Percentiles rank a stretch among this genome's conserved stretches.
Evolutionary conservation across 495 filamentous ascomycete species (phyloP).

Genomic region (Chaetomium cochliodes): DNA sequence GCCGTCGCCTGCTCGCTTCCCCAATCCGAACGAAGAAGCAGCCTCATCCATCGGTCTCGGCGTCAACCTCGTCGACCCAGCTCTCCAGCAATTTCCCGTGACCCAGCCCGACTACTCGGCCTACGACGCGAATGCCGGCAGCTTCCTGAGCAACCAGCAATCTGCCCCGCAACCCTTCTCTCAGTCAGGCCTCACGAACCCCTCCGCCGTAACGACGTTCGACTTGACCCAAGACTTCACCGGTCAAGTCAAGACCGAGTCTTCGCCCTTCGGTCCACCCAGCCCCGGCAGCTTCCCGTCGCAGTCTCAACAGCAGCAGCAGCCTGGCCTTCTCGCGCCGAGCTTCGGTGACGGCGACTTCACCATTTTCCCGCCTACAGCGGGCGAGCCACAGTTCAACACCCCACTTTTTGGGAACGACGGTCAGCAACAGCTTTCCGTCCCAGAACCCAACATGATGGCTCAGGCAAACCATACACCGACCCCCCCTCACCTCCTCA

Average conservation of each 20-base stretch:
- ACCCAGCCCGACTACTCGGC: constrained; percentile 39
- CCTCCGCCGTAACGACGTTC: constrained; percentile 35
- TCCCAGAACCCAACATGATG: constrained; percentile 63
- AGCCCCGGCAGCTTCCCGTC: constrained; percentile 26
- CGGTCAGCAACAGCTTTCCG: constrained; percentile 56
- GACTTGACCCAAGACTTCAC: constrained; percentile 44
- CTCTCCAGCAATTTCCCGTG: constrained; percentile 38
- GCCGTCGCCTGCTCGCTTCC: constrained; percentile 49
- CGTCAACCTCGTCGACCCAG: constrained; percentile 44
- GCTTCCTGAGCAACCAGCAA: constrained; percentile 44
- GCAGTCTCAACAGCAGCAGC: constrained; percentile 26
- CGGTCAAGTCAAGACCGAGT: constrained; percentile 39
- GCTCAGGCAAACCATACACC: constrained; percentile 59
- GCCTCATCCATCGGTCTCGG: constrained; percentile 46
- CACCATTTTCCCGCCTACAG: constrained; percentile 49
- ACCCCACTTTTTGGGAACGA: constrained; percentile 50
- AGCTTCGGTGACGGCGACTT: constrained; percentile 54
- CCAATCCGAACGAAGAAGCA: constrained; percentile 40
- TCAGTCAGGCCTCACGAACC: constrained; percentile 37
- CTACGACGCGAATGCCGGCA: constrained; percentile 37
- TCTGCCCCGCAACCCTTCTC: constrained; percentile 40
- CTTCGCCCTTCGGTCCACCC: constrained; percentile 34
- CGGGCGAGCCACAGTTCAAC: constrained; percentile 47
- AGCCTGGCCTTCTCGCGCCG: constrained; percentile 38
- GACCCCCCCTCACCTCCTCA: constrained; percentile 69